Evolutionary conservation across 495 filamentous ascomycete genomes (phyloP).

Genomic region (Parmelia sp.): DNA sequence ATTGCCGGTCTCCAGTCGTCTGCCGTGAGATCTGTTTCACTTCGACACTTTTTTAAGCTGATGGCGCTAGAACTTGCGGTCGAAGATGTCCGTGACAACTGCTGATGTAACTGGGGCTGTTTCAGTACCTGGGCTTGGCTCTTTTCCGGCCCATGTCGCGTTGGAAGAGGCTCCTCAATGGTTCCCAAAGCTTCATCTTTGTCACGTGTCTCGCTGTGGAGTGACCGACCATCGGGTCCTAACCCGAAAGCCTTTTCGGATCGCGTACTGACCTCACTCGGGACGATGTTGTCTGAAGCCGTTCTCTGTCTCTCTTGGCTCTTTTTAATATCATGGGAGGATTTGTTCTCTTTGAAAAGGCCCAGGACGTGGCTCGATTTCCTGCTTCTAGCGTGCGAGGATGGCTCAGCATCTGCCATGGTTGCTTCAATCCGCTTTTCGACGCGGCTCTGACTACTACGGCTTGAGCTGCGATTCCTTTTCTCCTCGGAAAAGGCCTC

Average conservation of each 20-base stretch:
- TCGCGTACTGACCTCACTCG: slow-evolving; percentile 36
- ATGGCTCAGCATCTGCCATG: slow-evolving; percentile 63
- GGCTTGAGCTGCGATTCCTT: slow-evolving; percentile 39
- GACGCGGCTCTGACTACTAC: slow-evolving; percentile 47
- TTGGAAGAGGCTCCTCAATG: not conserved
- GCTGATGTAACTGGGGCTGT: not conserved
- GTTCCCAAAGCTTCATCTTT: not conserved
- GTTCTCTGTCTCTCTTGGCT: slow-evolving; percentile 17
- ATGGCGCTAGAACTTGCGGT: not conserved
- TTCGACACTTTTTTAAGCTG: not conserved
- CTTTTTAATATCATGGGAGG: slow-evolving; percentile 41
- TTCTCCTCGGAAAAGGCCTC: slow-evolving; percentile 20
- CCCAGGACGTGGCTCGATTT: slow-evolving; percentile 91
- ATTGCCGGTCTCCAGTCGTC: not conserved
- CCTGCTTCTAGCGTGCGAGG: slow-evolving; percentile 72
- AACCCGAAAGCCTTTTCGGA: not conserved
- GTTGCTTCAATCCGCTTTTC: slow-evolving; percentile 83
- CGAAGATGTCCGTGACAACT: not conserved
- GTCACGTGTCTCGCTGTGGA: not conserved
- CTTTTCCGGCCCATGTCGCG: not conserved
- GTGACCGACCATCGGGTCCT: not conserved
- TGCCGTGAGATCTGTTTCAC: not conserved
- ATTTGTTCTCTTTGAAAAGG: slow-evolving; percentile 85
- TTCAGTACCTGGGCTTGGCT: not conserved
- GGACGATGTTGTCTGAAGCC: slow-evolving; percentile 5